Percentiles rank a stretch among this genome's conserved stretches.
Conservation (phyloP, 2,329 filamentous ascomycete genomes). For the Fusarium coffeatum region DNA sequence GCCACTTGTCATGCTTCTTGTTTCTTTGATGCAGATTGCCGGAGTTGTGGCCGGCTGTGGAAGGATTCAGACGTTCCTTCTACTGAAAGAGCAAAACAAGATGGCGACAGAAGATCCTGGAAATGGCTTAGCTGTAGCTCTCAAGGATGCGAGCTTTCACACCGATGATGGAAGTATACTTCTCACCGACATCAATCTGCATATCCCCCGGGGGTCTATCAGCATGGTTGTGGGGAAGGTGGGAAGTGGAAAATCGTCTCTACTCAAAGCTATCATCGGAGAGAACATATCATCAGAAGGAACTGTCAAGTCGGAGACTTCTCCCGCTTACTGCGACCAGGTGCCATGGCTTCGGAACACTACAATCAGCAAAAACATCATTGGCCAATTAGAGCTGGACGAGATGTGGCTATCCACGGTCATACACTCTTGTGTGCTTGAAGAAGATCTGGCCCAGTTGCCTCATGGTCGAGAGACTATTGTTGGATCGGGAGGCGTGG, state of each 20-base stretch:
- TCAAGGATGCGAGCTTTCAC: constrained; percentile 31
- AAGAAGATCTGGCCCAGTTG: constrained; percentile 50
- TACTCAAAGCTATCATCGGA: constrained; percentile 54
- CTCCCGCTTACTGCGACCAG: constrained; percentile 58
- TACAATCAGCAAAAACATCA: constrained; percentile 55
- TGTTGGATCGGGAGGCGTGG: constrained; percentile 57
- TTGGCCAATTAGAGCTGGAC: constrained; percentile 48
- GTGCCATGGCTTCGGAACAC: constrained; percentile 58
- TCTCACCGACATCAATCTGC: constrained; percentile 44
- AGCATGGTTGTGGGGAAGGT: constrained; percentile 57
- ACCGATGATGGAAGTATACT: constrained; percentile 30
- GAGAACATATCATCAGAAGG: constrained; percentile 49
- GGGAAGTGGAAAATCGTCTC: constrained; percentile 58
- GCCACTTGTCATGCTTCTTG: constrained; percentile 50
- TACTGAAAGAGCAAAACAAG: constrained; percentile 39
- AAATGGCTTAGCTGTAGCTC: not conserved
- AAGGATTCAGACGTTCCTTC: constrained; percentile 51
- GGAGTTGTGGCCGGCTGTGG: constrained; percentile 50
- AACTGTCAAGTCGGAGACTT: constrained; percentile 39
- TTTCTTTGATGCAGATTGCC: constrained; percentile 50
- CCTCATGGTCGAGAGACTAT: constrained; percentile 50
- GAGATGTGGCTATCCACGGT: constrained; percentile 48
- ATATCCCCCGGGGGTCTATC: constrained; percentile 34
- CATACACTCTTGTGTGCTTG: constrained; percentile 50
- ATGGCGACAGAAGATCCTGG: not conserved